A percentile compares a stretch with the other conserved stretches of the same genome.
Conservation (phyloP, 805 yeast species). For the Tetrapisispora taiwanensis region DNA sequence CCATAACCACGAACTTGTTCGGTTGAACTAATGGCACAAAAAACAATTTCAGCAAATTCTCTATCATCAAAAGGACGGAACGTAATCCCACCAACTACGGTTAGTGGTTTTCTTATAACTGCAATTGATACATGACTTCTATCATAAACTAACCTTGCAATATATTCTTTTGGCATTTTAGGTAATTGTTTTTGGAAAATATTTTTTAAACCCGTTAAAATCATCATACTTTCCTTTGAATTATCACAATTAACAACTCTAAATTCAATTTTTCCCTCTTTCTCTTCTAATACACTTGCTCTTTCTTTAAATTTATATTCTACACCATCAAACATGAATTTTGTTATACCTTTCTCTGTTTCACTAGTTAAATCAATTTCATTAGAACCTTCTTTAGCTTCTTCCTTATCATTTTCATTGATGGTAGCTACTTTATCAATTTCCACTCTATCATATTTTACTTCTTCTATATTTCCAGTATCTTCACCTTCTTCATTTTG, state of each 20-base stretch:
- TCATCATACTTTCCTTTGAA: slow-evolving; percentile 75
- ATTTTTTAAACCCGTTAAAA: slow-evolving; percentile 87
- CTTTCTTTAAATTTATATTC: slow-evolving; percentile 79
- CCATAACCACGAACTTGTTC: slow-evolving; percentile 99
- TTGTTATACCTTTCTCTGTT: slow-evolving; percentile 18
- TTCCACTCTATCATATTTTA: no score
- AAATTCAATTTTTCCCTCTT: slow-evolving; percentile 86
- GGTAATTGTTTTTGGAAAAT: slow-evolving; percentile 96
- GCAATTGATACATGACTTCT: slow-evolving; percentile 93
- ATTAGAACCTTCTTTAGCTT: neutral
- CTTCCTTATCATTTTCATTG: neutral
- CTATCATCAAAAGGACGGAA: slow-evolving; percentile 86
- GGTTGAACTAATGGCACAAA: slow-evolving; percentile 94
- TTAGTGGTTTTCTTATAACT: slow-evolving; percentile 82
- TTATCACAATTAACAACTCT: slow-evolving; percentile 95
- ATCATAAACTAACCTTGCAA: slow-evolving; percentile 88
- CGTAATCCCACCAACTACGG: slow-evolving; percentile 97
- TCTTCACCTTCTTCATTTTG: neutral
- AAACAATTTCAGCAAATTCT: slow-evolving; percentile 94
- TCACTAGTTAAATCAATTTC: neutral
- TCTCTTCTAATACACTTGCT: slow-evolving; percentile 89
- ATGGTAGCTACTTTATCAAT: no score
- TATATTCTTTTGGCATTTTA: slow-evolving; percentile 96
- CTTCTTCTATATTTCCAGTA: neutral
- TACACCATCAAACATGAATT: slow-evolving; percentile 54